These are phyloP conservation scores for Alopecurus myosuroides DNA, from an alignment of 176 grass and related monocot species.

Conservation along the genomic window DNA sequence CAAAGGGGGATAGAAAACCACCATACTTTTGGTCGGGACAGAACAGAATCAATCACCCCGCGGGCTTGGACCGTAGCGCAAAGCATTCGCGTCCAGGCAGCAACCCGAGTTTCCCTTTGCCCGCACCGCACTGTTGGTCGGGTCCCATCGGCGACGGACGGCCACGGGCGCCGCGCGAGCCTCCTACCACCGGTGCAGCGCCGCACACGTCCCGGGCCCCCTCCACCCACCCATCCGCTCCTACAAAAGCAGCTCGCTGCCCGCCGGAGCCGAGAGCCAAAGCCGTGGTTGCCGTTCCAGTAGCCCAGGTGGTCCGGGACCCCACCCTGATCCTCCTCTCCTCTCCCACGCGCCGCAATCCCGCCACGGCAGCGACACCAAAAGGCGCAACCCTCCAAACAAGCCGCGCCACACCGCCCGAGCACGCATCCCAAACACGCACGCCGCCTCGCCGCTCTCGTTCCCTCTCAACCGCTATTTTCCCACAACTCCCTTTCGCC, in stretches of 20 bases:
- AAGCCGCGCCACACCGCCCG: not conserved
- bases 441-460: constrained; percentile 16
- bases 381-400: constrained; percentile 25
- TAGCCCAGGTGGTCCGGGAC: too few relatives aligned
- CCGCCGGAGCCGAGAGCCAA: too few relatives aligned
- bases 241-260: too few relatives aligned
- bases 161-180: not conserved
- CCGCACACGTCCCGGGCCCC: not conserved
- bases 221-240: not conserved
- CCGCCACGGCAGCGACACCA: not conserved
- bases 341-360: constrained; percentile 4
- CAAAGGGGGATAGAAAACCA: too few relatives aligned
- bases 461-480: constrained; percentile 68
- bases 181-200: not conserved
- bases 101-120: too few relatives aligned
- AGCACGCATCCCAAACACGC: constrained; percentile 16
- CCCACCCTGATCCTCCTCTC: not conserved
- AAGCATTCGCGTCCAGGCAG: too few relatives aligned
- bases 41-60: too few relatives aligned
- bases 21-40: too few relatives aligned
- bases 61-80: too few relatives aligned
- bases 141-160: not conserved
- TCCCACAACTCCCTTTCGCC: not conserved
- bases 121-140: too few relatives aligned
- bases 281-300: too few relatives aligned